Evolutionary conservation across 2,329 filamentous ascomycete genomes (phyloP).

Genomic region (Apiospora rasikravindrae): DNA sequence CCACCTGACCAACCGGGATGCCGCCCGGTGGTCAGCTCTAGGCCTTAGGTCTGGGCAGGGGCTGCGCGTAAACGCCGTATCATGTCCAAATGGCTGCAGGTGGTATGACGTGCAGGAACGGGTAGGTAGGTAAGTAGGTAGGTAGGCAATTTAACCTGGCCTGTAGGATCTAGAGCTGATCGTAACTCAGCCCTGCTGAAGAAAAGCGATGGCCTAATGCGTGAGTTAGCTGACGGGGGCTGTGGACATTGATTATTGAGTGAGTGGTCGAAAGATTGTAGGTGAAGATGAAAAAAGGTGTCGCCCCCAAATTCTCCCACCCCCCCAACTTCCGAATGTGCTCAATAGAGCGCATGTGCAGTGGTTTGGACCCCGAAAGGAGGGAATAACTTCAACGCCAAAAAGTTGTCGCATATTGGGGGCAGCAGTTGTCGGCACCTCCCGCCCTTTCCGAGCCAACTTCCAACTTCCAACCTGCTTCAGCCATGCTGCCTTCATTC

Average conservation of each 20-base stretch:
- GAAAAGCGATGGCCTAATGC: neutral
- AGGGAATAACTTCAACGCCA: neutral
- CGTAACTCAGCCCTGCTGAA: constrained; percentile 2
- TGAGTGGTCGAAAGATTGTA: neutral
- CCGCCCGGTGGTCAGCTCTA: neutral
- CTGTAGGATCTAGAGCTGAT: neutral
- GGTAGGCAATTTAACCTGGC: neutral
- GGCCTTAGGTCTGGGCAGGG: too few species aligned
- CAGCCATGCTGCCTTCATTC: neutral
- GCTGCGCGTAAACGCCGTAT: neutral
- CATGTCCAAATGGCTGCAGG: neutral
- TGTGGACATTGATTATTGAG: neutral
- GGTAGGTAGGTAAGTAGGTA: neutral
- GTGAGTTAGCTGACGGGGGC: constrained; percentile 7
- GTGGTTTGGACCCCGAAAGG: neutral
- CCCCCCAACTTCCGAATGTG: neutral
- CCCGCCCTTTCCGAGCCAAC: neutral
- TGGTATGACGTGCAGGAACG: neutral
- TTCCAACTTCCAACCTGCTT: neutral
- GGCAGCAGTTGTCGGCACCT: neutral
- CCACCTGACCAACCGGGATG: neutral
- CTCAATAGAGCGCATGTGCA: neutral
- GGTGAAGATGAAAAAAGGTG: neutral
- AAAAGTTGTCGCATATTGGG: neutral
- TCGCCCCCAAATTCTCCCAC: neutral